Evolutionary conservation across 371 early-diverging fungal species (phyloP), one percentile per base, ranked within the genome.

Genomic region (Spraguea lophii): DNA sequence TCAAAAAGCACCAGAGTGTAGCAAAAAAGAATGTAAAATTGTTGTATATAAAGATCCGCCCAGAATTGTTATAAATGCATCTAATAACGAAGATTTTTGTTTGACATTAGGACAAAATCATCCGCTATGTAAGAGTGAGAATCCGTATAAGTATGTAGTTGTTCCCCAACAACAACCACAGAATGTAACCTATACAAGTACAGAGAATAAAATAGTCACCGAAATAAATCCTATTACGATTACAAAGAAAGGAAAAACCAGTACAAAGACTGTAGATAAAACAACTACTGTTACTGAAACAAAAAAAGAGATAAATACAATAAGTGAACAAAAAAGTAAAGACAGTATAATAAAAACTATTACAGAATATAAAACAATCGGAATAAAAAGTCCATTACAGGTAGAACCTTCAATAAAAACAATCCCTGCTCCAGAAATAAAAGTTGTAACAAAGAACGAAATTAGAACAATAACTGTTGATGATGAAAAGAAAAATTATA

Each of bases 1-100:
- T 23, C 27, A 47, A 15, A 54, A 52, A 34, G 64, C 59, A 15
- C 38, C 40, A 22, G 21, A 27, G 12, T 63, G 64, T 35, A 39
- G 19, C 7, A 56, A 46, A 21, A 42, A 23, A 25, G 37, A 26
- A 32, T 63, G 64, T 32, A 43, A 54, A 22, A 51, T 46, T 13
- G 59, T 56, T 4, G 30, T 59, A 12, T 42, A 37, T 23, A 49
- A 50, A 34, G 46, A 45, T 27, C 46, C 46, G 4, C 34, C 34
- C 4, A 27, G 24, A 9, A 15, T 45, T 15, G 20, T 34, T 20
- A 19, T 45, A 3, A 22, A 45, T 19, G 4, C 46, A 16, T 7
- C 42, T 10, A 15, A 15, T 9, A 34, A 34, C 34, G 34, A 10
- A 34, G n/a, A 34, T 10, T 34, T n/a, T n/a, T n/a, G n/a, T n/a